Conservation (phyloP, 768 basidiomycete species). For the Amanita muscaria region DNA sequence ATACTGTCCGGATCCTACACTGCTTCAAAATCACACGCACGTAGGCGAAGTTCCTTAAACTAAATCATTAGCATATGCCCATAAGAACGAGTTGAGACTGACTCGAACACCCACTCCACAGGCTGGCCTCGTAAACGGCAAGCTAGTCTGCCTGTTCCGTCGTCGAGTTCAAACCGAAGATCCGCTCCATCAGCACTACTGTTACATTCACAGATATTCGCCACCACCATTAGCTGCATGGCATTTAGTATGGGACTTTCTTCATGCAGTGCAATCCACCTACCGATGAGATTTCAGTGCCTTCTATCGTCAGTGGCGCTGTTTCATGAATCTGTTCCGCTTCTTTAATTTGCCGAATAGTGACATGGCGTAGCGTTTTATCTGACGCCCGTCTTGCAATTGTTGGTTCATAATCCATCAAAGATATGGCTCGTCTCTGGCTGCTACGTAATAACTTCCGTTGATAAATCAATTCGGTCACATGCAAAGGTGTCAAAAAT, state of each 20-base stretch:
- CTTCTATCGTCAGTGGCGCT: background rate
- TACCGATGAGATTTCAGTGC: background rate
- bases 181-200: background rate
- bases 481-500: background rate
- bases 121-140: background rate
- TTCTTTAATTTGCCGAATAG: constrained; percentile 7
- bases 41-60: constrained; percentile 12
- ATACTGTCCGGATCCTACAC: constrained; percentile 11
- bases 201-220: constrained; percentile 1
- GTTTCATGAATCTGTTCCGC: constrained; percentile 5
- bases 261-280: background rate
- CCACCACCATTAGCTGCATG: constrained; percentile 1
- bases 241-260: background rate
- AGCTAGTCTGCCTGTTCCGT: constrained; percentile 23
- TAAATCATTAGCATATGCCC: background rate
- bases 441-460: too few relatives aligned
- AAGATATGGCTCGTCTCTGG: too few relatives aligned
- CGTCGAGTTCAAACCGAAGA: constrained; percentile 16
- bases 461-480: too few relatives aligned
- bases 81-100: constrained; percentile 5
- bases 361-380: constrained; percentile 7
- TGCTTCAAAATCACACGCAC: constrained; percentile 14
- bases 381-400: background rate
- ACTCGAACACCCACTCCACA: constrained; percentile 8
- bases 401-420: background rate